Percentiles rank a stretch among this genome's conserved stretches.
These are phyloP conservation scores for Chlorella variabilis DNA, from an alignment of 163 green algal species.

Conservation along the genomic window DNA sequence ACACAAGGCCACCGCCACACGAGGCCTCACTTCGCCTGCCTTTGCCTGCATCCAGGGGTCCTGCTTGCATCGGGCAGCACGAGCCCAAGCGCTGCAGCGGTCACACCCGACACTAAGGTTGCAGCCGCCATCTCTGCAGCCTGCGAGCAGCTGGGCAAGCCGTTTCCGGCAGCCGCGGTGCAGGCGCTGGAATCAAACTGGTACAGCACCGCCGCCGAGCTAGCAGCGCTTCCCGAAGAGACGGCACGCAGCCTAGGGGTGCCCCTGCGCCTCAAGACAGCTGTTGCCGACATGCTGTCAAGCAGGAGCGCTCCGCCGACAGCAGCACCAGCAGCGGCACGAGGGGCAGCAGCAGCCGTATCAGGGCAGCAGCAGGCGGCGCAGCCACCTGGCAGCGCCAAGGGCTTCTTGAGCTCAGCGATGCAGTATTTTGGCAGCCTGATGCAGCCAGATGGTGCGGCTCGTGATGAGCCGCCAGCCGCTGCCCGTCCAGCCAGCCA, in stretches of 20 bases:
- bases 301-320: background rate
- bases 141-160: conserved; percentile 22
- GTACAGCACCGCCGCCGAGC: conserved; percentile 45
- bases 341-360: background rate
- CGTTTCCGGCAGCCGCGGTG: background rate
- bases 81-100: too few species aligned
- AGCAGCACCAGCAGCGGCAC: background rate
- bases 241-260: conserved; percentile 34
- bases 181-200: conserved; percentile 37
- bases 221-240: conserved; percentile 43
- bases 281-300: conserved; percentile 23
- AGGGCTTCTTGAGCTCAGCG: background rate
- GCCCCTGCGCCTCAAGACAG: conserved; percentile 23
- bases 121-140: background rate
- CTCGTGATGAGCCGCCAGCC: background rate
- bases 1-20: too few species aligned
- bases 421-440: too few species aligned
- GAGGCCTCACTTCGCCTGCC: too few species aligned
- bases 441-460: too few species aligned
- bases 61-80: too few species aligned
- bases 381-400: background rate
- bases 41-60: too few species aligned
- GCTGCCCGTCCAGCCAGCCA: background rate
- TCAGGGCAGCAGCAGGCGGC: background rate
- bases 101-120: background rate